Percentiles rank a stretch among this genome's conserved stretches.
These are phyloP conservation scores for Fusarium algeriense DNA, from an alignment of 2,329 filamentous ascomycete species.

Conservation along the genomic window DNA sequence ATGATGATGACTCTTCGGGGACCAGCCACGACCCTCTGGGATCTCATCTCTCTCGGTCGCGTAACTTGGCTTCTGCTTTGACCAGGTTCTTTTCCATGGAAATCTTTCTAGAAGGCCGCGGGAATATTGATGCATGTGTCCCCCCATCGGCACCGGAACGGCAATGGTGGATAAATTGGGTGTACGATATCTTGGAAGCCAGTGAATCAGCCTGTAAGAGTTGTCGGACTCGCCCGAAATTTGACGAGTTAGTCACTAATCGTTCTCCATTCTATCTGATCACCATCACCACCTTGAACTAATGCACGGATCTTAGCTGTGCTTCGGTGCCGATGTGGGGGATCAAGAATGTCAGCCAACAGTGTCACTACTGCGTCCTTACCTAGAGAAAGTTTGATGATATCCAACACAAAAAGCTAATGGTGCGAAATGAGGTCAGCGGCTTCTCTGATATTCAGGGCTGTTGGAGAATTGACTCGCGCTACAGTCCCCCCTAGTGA, in stretches of 20 bases:
- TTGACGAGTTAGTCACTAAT: slow-evolving; percentile 7
- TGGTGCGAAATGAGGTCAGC: slow-evolving; percentile 23
- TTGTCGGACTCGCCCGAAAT: slow-evolving; percentile 16
- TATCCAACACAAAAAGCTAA: neutral
- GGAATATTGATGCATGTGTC: slow-evolving; percentile 24
- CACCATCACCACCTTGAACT: neutral
- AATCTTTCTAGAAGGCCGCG: slow-evolving; percentile 42
- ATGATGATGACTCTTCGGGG: slow-evolving; percentile 9
- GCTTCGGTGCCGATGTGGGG: slow-evolving; percentile 42
- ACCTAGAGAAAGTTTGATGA: neutral
- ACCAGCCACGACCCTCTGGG: slow-evolving; percentile 15
- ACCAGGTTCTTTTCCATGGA: slow-evolving; percentile 19
- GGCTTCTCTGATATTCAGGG: slow-evolving; percentile 6
- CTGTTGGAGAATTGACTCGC: slow-evolving; percentile 11
- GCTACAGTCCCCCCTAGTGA: neutral
- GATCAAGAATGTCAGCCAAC: neutral
- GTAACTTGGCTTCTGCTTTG: neutral
- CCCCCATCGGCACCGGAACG: slow-evolving; percentile 37
- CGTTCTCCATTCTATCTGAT: slow-evolving; percentile 24
- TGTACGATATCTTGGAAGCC: neutral
- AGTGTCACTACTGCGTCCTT: slow-evolving; percentile 5
- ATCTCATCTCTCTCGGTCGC: slow-evolving; percentile 2
- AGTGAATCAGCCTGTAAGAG: neutral
- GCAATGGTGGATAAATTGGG: slow-evolving; percentile 15
- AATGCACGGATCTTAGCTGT: slow-evolving; percentile 27